Percentiles rank a stretch among this genome's conserved stretches.
phyloP scores from a whole-genome alignment of 2,329 filamentous ascomycete genomes.

The Keithomyces neogunnii region DNA sequence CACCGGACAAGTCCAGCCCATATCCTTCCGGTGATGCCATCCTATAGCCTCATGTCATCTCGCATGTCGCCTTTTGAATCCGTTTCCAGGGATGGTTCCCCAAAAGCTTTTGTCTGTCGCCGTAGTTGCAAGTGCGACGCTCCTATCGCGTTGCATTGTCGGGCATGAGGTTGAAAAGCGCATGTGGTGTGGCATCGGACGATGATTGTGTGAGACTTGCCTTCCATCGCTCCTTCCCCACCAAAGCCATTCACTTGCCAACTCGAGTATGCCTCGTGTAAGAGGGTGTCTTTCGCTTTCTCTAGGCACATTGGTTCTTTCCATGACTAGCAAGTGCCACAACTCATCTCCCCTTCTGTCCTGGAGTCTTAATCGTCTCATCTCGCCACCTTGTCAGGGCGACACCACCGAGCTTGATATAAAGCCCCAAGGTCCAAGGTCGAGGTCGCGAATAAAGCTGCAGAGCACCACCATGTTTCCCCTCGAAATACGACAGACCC shows the following conservation, averaged over 20 bases:
- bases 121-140: neutral
- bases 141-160: neutral
- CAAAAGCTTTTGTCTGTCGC: neutral
- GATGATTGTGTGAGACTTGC: neutral
- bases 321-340: no score
- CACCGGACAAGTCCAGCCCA: neutral
- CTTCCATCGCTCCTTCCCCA: slow-evolving; percentile 1
- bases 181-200: neutral
- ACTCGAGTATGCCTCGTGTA: no score
- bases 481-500: neutral
- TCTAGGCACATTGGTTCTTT: no score
- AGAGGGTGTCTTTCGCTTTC: neutral
- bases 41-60: neutral
- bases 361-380: no score
- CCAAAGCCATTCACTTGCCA: neutral
- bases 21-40: neutral
- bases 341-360: no score
- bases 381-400: no score
- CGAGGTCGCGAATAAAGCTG: no score
- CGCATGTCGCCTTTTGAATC: neutral
- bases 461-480: neutral
- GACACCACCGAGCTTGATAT: no score
- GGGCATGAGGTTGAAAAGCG: neutral
- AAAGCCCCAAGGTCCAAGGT: no score
- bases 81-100: neutral